Base-by-base conservation (phyloP, 2,329 filamentous ascomycete species). In the Epichloe baconii region DNA sequence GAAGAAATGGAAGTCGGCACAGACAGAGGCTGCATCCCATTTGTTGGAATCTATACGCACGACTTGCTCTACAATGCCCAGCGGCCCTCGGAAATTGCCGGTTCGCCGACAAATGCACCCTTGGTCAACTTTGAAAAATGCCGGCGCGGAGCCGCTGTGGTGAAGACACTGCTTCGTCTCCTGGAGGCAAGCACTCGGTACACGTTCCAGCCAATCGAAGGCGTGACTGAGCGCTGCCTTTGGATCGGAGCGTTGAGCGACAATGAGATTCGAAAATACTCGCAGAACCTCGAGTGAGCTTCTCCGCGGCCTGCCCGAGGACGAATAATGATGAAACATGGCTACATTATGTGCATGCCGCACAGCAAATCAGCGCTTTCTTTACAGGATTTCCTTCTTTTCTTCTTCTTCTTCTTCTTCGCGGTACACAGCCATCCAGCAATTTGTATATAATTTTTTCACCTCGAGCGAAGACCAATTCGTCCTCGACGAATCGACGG, bases 111-210 rank as follows among this genome's bases (percentile, higher is more conserved):
- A 0, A 79, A 79, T 5, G 78, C 85, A 54, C 82, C 82, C 14
- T 71, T 93, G 44, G 78, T 93, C 59, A 93, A 93, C 65, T 93
- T 93, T 68, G 86, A 91, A 69, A 78, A 85, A 52, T 88, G 85
- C 59, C 83, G 88, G 54, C 83, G 80, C 35, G 82, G 84, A 26
- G 87, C 87, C 3, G 76, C 78, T 1, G 83, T 90, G 40, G 83
- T 91, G 56, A 93, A 93, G 72, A 88, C 85, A 47, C 70, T 93
- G 40, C 70, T 91, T 41, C 76, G 87, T 21, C 71, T 93, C n/a
- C 72, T 93, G 10, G 87, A 93, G 66, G 83, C 85, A 1, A 90
- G 86, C 63, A 80, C 82, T 21, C 76, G 80, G 51, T 93, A 91
- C 64, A 69, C 72, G 6, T 89, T 91, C 63, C 76, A 82, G 58